Evolutionary conservation across 2,329 filamentous ascomycete species (phyloP).

Genomic region (Arthrobotrys musiformis): DNA sequence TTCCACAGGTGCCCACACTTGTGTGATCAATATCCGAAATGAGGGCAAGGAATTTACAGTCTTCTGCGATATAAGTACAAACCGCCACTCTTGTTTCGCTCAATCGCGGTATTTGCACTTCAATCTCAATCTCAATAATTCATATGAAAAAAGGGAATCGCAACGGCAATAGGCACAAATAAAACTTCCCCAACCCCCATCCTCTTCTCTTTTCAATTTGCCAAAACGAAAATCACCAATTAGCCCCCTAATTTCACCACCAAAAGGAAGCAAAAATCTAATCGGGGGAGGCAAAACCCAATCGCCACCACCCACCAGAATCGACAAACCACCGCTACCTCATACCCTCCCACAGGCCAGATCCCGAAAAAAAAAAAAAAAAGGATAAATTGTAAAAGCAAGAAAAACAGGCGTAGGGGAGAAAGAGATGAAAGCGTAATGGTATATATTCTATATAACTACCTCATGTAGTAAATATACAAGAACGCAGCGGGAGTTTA

Average conservation of each 20-base stretch:
- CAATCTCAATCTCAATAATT: too few relatives aligned
- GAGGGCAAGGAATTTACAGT: too few relatives aligned
- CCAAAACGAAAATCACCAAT: not conserved
- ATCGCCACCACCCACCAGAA: conserved; percentile 23
- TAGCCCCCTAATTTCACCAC: too few relatives aligned
- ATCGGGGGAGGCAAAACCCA: conserved; percentile 14
- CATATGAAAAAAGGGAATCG: too few relatives aligned
- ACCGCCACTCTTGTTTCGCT: too few relatives aligned
- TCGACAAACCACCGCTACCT: too few relatives aligned
- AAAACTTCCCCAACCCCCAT: not conserved
- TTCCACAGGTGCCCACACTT: too few relatives aligned
- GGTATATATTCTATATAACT: not conserved
- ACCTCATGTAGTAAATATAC: not conserved
- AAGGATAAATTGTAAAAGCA: not conserved
- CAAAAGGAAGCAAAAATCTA: not conserved
- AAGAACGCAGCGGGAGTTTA: not conserved
- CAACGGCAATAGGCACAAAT: not conserved
- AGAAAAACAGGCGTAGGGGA: not conserved
- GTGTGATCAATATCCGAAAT: too few relatives aligned
- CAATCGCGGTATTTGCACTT: too few relatives aligned
- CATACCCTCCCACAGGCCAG: not conserved
- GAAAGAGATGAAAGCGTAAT: not conserved
- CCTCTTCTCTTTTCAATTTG: not conserved
- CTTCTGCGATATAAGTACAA: too few relatives aligned
- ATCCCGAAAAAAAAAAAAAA: not conserved